Base-by-base conservation (phyloP, 1,284 basidiomycete species). In the Caloboletus inedulis region DNA sequence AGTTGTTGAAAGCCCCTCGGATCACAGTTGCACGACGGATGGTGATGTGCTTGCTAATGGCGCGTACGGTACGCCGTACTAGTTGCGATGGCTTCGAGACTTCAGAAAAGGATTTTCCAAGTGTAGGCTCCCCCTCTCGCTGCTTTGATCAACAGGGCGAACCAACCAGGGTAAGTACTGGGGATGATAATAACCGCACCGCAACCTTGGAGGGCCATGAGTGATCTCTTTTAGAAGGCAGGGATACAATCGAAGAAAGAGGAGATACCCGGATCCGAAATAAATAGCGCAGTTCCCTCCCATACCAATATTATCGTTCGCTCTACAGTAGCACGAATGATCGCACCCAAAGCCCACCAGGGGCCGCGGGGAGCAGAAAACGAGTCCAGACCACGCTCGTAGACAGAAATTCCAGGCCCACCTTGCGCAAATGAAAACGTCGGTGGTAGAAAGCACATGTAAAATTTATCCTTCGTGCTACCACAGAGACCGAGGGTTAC, bases 1-100 rank as follows among this genome's bases (percentile, higher is more conserved):
- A 42, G 49, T n/a, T 21, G 31, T 49, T 43, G 40, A 49, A 48
- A n/a, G 21, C 6, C 16, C 62, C 61, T 62, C 59, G 63, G 59
- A 62, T 63, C 62, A 61, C n/a, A n/a, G n/a, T n/a, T 25, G 39
- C 13, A 29, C 46, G n/a, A 34, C 21, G 14, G 25, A n/a, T 41
- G 36, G 34, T 36, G 16, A 25, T 41, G 43, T 43, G 27, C 7
- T 42, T 39, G 40, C 29, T 29, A 19, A 47, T 36, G 39, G 47
- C 30, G 30, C 14, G 27, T 19, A 29, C 16, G 7, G 37, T 13
- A 18, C 9, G 6, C 27, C 36, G 23, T 14, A n/a, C 18, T 27
- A 27, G 5, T 27, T 19, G n/a, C n/a, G n/a, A n/a, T 37, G 27
- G n/a, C 34, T 36, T 56, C 27, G 36, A 44, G 33, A 13, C 42